phyloP scores from a whole-genome alignment of 345 rosid genomes.

The Trapa incisa region DNA sequence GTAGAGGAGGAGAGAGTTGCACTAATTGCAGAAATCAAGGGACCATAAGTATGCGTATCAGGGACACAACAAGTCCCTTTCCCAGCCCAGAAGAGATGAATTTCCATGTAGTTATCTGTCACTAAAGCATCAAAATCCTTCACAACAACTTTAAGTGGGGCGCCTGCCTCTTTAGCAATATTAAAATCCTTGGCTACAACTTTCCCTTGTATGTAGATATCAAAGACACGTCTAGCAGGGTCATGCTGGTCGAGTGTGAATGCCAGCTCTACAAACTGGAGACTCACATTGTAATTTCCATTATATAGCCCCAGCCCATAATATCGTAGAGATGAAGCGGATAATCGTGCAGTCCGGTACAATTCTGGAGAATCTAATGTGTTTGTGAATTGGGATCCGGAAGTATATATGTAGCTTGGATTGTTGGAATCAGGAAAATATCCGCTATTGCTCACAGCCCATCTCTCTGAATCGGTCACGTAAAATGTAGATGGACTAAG shows the following conservation, averaged over 20 bases:
- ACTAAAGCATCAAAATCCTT: conserved; percentile 10
- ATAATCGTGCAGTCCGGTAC: conserved; percentile 43
- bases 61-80: conserved; percentile 32
- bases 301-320: conserved; percentile 76
- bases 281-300: conserved; percentile 48
- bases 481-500: conserved; percentile 54
- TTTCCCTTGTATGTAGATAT: conserved; percentile 45
- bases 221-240: conserved; percentile 39
- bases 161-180: conserved; percentile 23
- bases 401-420: conserved; percentile 7
- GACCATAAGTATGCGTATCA: conserved; percentile 25
- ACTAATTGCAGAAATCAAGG: conserved; percentile 41
- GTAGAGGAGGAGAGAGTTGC: conserved; percentile 61
- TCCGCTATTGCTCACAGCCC: conserved; percentile 43
- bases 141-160: conserved; percentile 15
- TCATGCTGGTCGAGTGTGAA: conserved; percentile 17
- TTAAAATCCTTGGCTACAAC: conserved; percentile 41
- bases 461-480: conserved; percentile 26
- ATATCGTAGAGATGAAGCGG: conserved; percentile 72
- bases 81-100: conserved; percentile 39
- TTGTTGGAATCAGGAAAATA: conserved; percentile 14
- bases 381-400: conserved; percentile 11
- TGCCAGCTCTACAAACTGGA: conserved; percentile 36
- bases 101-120: conserved; percentile 24
- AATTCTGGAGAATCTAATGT: conserved; percentile 20